Evolutionary conservation across 2,329 filamentous ascomycete species (phyloP).

Genomic region (Dichotomopilus funicola): DNA sequence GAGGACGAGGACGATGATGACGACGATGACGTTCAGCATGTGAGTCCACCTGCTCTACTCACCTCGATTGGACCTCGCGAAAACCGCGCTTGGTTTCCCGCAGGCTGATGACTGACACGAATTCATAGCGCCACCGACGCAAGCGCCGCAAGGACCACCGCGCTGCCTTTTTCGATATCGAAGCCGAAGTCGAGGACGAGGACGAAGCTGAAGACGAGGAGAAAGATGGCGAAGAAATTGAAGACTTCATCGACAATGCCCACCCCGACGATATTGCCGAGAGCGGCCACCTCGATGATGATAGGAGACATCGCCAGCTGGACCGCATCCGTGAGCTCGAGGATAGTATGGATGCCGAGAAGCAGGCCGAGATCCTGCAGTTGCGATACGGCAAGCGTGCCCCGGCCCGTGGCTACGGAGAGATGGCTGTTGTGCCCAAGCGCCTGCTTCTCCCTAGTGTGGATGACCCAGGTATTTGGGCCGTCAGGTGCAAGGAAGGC

Average conservation of each 20-base stretch:
- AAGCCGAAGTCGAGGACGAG: conserved; percentile 96
- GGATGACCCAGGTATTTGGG: conserved; percentile 94
- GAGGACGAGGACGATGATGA: conserved; percentile 59
- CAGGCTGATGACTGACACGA: conserved; percentile 12
- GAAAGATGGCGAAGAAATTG: conserved; percentile 75
- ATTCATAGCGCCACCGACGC: conserved; percentile 55
- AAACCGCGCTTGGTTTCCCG: too few relatives aligned
- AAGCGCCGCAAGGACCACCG: conserved; percentile 71
- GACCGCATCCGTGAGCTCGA: conserved; percentile 86
- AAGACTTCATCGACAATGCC: conserved; percentile 80
- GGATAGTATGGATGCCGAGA: conserved; percentile 84
- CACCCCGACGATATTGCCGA: conserved; percentile 87
- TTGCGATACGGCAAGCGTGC: conserved; percentile 82
- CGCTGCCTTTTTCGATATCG: conserved; percentile 91
- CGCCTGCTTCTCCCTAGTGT: conserved; percentile 84
- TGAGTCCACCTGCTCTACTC: conserved; percentile 29
- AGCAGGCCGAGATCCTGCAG: conserved; percentile 78
- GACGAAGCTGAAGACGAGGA: conserved; percentile 85
- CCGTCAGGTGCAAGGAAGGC: conserved; percentile 84
- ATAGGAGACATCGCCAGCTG: conserved; percentile 87
- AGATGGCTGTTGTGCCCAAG: conserved; percentile 75
- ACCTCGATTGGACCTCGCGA: too few relatives aligned
- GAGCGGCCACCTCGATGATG: conserved; percentile 73
- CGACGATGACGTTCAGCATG: conserved; percentile 62
- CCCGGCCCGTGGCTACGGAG: conserved; percentile 55